phyloP scores from a whole-genome alignment of 768 basidiomycete species.

The Gelatoporia subvermispora region DNA sequence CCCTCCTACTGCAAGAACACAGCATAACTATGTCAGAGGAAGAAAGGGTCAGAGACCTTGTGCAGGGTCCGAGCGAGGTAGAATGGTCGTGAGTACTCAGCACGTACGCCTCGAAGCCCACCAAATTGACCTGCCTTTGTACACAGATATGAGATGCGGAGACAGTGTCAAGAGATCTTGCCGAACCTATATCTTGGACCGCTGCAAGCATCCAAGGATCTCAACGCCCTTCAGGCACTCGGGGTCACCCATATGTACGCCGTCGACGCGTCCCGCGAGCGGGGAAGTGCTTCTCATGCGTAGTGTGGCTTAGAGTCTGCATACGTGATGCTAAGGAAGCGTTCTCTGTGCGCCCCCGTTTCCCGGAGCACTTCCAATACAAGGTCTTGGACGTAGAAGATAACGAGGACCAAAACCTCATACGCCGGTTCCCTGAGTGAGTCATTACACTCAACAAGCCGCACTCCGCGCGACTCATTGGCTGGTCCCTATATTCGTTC shows the following conservation, averaged over 20 bases:
- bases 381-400: conserved; percentile 84
- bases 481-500: neutral
- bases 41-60: conserved; percentile 42
- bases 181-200: conserved; percentile 81
- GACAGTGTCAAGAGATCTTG: conserved; percentile 91
- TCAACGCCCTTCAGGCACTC: conserved; percentile 60
- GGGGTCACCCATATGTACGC: conserved; percentile 78
- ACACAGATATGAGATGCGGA: conserved; percentile 90
- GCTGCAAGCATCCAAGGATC: conserved; percentile 81
- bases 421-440: conserved; percentile 82
- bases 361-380: conserved; percentile 74
- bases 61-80: conserved; percentile 76
- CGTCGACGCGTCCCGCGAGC: neutral
- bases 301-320: conserved; percentile 53
- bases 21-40: too few relatives aligned
- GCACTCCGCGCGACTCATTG: neutral
- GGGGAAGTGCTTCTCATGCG: neutral
- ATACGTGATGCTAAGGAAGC: conserved; percentile 88
- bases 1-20: too few relatives aligned
- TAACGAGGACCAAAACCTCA: conserved; percentile 92
- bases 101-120: neutral
- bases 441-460: conserved; percentile 17
- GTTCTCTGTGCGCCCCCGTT: conserved; percentile 84
- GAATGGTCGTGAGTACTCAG: conserved; percentile 67
- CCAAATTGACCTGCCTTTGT: neutral